phyloP scores from a whole-genome alignment of 306 rosid species.

The Prinsepia uniflora region DNA sequence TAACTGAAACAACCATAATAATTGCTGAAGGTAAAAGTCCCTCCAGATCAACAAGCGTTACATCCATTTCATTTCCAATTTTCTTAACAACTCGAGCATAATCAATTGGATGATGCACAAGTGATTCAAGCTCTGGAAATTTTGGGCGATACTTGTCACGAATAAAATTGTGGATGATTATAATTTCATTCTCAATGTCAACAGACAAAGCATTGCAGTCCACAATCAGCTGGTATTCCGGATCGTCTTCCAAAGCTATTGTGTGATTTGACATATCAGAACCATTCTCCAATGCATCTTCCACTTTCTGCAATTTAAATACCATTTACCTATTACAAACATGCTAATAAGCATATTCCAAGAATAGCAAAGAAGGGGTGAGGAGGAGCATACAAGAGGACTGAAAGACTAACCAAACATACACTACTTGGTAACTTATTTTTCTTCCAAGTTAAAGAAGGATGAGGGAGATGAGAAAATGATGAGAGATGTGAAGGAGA shows the following conservation, averaged over 20 bases:
- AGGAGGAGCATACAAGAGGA: not conserved
- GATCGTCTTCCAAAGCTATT: slow-evolving; percentile 82
- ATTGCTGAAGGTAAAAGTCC: slow-evolving; percentile 91
- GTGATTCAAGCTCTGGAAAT: slow-evolving; percentile 93
- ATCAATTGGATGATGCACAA: slow-evolving; percentile 93
- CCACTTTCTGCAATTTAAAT: slow-evolving; percentile 73
- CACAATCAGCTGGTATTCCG: slow-evolving; percentile 88
- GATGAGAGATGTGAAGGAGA: not conserved
- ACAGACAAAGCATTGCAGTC: slow-evolving; percentile 87
- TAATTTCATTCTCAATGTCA: slow-evolving; percentile 92
- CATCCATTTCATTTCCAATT: slow-evolving; percentile 91
- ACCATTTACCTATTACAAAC: slow-evolving; percentile 20
- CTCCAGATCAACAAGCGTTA: slow-evolving; percentile 91
- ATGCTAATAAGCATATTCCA: slow-evolving; percentile 21
- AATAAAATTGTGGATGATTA: slow-evolving; percentile 81
- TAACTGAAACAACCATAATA: slow-evolving; percentile 95
- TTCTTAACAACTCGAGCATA: slow-evolving; percentile 95
- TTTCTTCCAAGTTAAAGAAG: too few species aligned
- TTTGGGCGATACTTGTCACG: slow-evolving; percentile 91
- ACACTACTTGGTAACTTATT: too few species aligned
- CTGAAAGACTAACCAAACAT: not conserved
- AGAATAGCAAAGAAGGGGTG: not conserved
- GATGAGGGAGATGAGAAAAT: not conserved
- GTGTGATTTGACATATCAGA: slow-evolving; percentile 55
- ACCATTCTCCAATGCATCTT: slow-evolving; percentile 66